Evolutionary conservation across 176 grass and related monocot species (phyloP).

Genomic region (Musa acuminata): DNA sequence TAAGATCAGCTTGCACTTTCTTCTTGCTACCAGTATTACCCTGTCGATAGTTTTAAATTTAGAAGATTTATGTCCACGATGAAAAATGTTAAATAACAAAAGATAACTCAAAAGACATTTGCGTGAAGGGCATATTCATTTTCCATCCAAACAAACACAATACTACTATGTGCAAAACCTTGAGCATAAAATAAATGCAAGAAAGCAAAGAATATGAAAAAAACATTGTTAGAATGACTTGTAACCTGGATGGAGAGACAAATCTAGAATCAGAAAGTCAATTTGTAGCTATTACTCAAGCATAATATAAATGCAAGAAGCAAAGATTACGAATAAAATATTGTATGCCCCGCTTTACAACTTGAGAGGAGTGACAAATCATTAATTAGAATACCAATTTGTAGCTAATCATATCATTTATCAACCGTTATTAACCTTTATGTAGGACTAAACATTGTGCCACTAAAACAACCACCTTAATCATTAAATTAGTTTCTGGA

Average conservation of each 20-base stretch:
- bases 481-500: no score
- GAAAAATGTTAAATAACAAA: constrained; percentile 6
- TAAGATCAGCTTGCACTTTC: constrained; percentile 10
- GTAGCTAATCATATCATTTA: neutral
- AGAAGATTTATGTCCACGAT: constrained; percentile 28
- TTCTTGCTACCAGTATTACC: constrained; percentile 26
- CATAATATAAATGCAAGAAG: neutral
- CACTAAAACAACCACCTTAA: no score
- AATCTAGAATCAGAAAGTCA: neutral
- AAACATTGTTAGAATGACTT: neutral
- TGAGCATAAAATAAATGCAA: neutral
- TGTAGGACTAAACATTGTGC: no score
- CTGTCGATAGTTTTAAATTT: constrained; percentile 15
- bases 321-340: neutral
- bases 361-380: neutral
- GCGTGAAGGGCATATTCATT: neutral
- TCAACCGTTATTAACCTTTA: no score
- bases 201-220: neutral
- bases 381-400: neutral
- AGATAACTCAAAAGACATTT: neutral
- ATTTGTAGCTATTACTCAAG: neutral
- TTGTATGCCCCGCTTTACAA: neutral
- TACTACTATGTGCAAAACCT: neutral
- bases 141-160: neutral
- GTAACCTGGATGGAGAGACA: neutral